phyloP scores from a whole-genome alignment of 768 basidiomycete species.

The Rhizopogon salebrosus region DNA sequence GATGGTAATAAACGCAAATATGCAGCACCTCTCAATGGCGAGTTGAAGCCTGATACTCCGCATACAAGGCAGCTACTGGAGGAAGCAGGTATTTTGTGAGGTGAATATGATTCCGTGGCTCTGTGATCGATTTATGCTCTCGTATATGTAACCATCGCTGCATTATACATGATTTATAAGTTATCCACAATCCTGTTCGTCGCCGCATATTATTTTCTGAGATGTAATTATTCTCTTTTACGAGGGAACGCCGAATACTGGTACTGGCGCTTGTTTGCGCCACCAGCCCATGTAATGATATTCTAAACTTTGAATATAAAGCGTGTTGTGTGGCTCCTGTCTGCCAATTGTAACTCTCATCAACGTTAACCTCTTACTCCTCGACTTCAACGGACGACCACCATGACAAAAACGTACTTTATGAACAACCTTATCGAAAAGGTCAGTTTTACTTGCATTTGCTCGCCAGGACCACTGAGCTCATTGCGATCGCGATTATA shows the following conservation, averaged over 20 bases:
- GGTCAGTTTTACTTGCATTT: slow-evolving; percentile 30
- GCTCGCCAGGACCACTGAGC: slow-evolving; percentile 2
- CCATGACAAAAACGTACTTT: slow-evolving; percentile 80
- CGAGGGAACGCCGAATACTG: too few species aligned
- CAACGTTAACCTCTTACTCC: neutral
- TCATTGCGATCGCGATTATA: slow-evolving; percentile 22
- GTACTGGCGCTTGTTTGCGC: neutral
- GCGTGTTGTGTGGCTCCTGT: slow-evolving; percentile 20
- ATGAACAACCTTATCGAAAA: slow-evolving; percentile 86
- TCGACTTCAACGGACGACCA: slow-evolving; percentile 13
- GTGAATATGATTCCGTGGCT: neutral
- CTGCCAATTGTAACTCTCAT: neutral
- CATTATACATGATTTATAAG: neutral
- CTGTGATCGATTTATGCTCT: neutral
- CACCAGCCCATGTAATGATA: too few species aligned
- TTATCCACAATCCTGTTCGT: neutral
- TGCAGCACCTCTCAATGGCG: slow-evolving; percentile 60
- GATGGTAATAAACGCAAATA: slow-evolving; percentile 42
- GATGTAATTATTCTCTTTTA: too few species aligned
- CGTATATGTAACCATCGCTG: neutral
- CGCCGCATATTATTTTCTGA: neutral
- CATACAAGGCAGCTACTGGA: slow-evolving; percentile 43
- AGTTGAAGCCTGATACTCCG: slow-evolving; percentile 55
- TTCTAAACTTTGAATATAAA: neutral
- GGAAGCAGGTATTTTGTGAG: slow-evolving; percentile 30